These are phyloP conservation scores for Mesotaenium endlicherianum DNA, from an alignment of 139 green algal genomes.

Conservation along the genomic window DNA sequence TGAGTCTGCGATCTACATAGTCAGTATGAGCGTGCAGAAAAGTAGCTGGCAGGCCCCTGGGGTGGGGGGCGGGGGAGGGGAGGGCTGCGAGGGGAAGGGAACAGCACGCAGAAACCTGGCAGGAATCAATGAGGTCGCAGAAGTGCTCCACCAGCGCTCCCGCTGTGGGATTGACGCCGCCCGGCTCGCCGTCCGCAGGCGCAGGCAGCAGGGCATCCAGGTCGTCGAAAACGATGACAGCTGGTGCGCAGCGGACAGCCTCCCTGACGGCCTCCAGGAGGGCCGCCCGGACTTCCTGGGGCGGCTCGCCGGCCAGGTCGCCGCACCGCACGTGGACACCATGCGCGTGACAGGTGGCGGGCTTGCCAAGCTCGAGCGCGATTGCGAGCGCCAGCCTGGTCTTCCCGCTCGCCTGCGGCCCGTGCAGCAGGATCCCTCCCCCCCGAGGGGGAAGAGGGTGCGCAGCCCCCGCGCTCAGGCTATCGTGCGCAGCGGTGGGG, in stretches of 20 bases:
- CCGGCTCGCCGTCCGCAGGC: not conserved
- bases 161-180: too few species aligned
- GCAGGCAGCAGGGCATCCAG: constrained; percentile 69
- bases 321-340: constrained; percentile 59
- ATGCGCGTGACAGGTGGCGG: constrained; percentile 42
- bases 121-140: constrained; percentile 45
- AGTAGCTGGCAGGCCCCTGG: too few species aligned
- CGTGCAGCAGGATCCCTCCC: constrained; percentile 25
- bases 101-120: too few species aligned
- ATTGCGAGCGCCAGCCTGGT: constrained; percentile 53
- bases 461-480: too few species aligned
- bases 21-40: too few species aligned
- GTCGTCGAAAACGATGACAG: constrained; percentile 80
- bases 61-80: too few species aligned
- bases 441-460: not conserved
- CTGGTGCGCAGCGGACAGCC: constrained; percentile 61
- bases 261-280: constrained; percentile 52
- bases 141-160: constrained; percentile 21
- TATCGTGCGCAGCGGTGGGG: too few species aligned
- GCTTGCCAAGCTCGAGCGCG: constrained; percentile 26
- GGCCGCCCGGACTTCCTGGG: constrained; percentile 22
- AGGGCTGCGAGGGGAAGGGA: too few species aligned
- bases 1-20: too few species aligned
- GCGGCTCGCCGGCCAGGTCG: constrained; percentile 51
- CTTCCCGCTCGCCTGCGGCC: constrained; percentile 10